phyloP scores from a whole-genome alignment of 2,329 filamentous ascomycete species.

The Diaporthe vaccinii region DNA sequence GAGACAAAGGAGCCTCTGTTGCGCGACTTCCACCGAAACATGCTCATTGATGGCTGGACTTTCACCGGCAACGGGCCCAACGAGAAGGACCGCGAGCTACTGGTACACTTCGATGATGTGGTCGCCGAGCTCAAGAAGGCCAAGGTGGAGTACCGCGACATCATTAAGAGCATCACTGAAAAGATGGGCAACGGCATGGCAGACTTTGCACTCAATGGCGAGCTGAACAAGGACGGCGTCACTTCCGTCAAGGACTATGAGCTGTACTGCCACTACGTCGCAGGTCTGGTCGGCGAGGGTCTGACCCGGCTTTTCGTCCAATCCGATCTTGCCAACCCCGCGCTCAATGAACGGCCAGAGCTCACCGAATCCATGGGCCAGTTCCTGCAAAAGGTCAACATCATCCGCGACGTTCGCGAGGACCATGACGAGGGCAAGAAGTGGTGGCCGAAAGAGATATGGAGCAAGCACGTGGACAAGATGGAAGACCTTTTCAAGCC shows the following conservation, averaged over 20 bases:
- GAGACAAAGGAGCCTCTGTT: constrained; percentile 88
- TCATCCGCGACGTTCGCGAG: constrained; percentile 94
- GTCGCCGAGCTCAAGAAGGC: constrained; percentile 89
- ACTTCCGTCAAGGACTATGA: constrained; percentile 91
- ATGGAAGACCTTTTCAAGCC: constrained; percentile 93
- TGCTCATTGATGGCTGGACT: constrained; percentile 90
- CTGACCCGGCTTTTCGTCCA: constrained; percentile 91
- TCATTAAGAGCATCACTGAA: constrained; percentile 92
- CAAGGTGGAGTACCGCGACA: constrained; percentile 84
- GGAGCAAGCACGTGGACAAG: constrained; percentile 92
- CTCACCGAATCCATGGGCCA: constrained; percentile 97
- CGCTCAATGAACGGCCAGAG: constrained; percentile 81
- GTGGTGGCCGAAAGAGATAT: constrained; percentile 97
- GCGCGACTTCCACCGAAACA: constrained; percentile 82
- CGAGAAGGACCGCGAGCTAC: constrained; percentile 93
- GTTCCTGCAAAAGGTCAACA: constrained; percentile 98
- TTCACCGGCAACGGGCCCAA: constrained; percentile 88
- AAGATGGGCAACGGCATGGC: constrained; percentile 99
- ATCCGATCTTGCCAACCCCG: constrained; percentile 87
- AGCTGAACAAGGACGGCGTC: constrained; percentile 83
- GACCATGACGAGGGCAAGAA: constrained; percentile 88
- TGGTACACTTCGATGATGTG: constrained; percentile 92
- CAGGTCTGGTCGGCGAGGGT: constrained; percentile 97
- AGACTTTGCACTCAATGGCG: constrained; percentile 89
- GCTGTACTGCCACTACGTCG: constrained; percentile 97